Conservation (phyloP, 352 stramenopile genomes). For the Phytophthora sojae region DNA sequence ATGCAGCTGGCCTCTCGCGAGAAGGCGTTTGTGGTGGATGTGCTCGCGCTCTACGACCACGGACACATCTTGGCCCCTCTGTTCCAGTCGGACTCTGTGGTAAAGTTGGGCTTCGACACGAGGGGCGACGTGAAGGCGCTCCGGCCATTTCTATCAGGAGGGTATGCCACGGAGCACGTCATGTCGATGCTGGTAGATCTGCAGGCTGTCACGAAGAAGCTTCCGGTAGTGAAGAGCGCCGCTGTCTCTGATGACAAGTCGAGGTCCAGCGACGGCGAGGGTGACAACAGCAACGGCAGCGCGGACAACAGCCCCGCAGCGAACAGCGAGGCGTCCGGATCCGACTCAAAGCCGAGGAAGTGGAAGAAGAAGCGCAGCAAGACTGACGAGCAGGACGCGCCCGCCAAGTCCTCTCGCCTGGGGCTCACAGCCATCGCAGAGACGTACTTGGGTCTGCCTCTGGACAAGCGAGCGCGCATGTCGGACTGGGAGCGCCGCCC, state of each 20-base stretch:
- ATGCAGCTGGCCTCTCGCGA: slow-evolving; percentile 71
- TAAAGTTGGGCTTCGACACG: slow-evolving; percentile 81
- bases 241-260: slow-evolving; percentile 8
- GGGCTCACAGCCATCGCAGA: slow-evolving; percentile 62
- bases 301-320: slow-evolving; percentile 7
- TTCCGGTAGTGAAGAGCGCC: slow-evolving; percentile 23
- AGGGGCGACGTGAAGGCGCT: slow-evolving; percentile 70
- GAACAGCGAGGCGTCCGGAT: slow-evolving; percentile 17
- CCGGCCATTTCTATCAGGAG: slow-evolving; percentile 47
- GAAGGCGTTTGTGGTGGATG: slow-evolving; percentile 74
- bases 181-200: slow-evolving; percentile 68
- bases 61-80: slow-evolving; percentile 41
- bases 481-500: slow-evolving; percentile 81
- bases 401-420: slow-evolving; percentile 36
- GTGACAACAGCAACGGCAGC: slow-evolving; percentile 11
- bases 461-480: slow-evolving; percentile 80
- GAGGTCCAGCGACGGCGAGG: slow-evolving; percentile 8
- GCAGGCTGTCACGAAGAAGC: slow-evolving; percentile 54
- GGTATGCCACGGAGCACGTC: slow-evolving; percentile 32
- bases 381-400: slow-evolving; percentile 11
- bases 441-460: slow-evolving; percentile 63
- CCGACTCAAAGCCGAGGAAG: slow-evolving; percentile 22
- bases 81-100: slow-evolving; percentile 54
- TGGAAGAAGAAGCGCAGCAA: slow-evolving; percentile 40
- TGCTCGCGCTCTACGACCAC: slow-evolving; percentile 53